Conservation (phyloP, 1,284 basidiomycete species). For the Leccinum pallidistipes region DNA sequence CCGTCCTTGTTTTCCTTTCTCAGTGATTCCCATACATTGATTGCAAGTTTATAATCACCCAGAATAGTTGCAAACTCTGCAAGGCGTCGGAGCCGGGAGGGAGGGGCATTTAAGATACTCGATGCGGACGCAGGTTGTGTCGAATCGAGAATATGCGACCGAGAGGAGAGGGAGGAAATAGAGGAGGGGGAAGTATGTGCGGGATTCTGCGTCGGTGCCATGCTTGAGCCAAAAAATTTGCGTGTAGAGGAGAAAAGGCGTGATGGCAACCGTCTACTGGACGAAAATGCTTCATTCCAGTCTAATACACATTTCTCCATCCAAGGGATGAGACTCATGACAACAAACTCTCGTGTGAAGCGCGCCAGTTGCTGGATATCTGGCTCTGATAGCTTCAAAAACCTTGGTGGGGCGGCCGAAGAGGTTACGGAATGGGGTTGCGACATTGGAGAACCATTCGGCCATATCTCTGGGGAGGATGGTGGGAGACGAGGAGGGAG, state of each 20-base stretch:
- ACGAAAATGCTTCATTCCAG: constrained; percentile 92
- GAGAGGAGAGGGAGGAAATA: constrained; percentile 44
- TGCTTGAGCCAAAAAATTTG: constrained; percentile 77
- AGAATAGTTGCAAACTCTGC: constrained; percentile 96
- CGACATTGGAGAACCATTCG: constrained; percentile 22
- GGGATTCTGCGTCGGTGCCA: constrained; percentile 46
- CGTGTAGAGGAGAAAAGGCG: constrained; percentile 88
- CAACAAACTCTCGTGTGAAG: constrained; percentile 88
- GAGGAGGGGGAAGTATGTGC: constrained; percentile 45
- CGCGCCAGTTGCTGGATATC: constrained; percentile 82
- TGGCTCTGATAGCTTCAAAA: constrained; percentile 61
- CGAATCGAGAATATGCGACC: constrained; percentile 39
- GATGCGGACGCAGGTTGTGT: constrained; percentile 38
- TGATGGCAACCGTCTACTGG: constrained; percentile 79
- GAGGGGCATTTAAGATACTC: constrained; percentile 36
- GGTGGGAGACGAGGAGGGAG: constrained; percentile 66
- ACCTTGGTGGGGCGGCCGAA: constrained; percentile 36
- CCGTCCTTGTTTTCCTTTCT: constrained; percentile 80
- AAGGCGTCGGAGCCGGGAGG: constrained; percentile 77
- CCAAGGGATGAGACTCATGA: constrained; percentile 92
- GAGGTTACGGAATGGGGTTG: constrained; percentile 8
- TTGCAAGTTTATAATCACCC: constrained; percentile 87
- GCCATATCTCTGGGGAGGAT: constrained; percentile 39
- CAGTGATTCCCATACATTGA: constrained; percentile 82
- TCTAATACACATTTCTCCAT: constrained; percentile 94